Percentiles rank a stretch among this genome's conserved stretches.
Conservation (phyloP, 2,329 filamentous ascomycete genomes). For the Pseudocercospora macadamiae region DNA sequence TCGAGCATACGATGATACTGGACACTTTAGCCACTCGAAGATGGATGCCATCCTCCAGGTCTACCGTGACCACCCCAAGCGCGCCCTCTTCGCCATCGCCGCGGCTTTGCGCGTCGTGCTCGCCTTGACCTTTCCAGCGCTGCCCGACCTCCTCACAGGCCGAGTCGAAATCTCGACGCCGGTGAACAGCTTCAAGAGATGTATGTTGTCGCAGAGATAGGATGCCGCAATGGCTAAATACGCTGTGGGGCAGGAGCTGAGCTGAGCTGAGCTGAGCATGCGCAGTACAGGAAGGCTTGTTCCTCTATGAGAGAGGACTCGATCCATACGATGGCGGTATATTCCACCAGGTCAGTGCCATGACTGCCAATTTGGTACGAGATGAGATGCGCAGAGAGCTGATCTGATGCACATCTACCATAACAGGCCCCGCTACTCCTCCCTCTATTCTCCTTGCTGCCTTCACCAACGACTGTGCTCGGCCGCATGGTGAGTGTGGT, state of each 20-base stretch:
- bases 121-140: slow-evolving; percentile 76
- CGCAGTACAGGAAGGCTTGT: slow-evolving; percentile 91
- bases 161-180: slow-evolving; percentile 97
- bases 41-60: slow-evolving; percentile 32
- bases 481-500: slow-evolving; percentile 65
- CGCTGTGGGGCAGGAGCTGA: slow-evolving; percentile 37
- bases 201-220: slow-evolving; percentile 56
- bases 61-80: slow-evolving; percentile 50
- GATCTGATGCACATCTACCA: too few species aligned
- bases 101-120: slow-evolving; percentile 78
- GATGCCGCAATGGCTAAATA: slow-evolving; percentile 16
- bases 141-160: slow-evolving; percentile 83
- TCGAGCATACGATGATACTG: slow-evolving; percentile 20
- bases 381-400: too few species aligned
- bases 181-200: slow-evolving; percentile 95
- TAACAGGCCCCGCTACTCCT: slow-evolving; percentile 89
- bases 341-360: slow-evolving; percentile 62
- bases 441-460: slow-evolving; percentile 86
- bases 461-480: slow-evolving; percentile 62
- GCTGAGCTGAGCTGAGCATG: slow-evolving; percentile 11
- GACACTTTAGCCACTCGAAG: slow-evolving; percentile 8
- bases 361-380: too few species aligned
- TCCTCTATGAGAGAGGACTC: slow-evolving; percentile 93
- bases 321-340: slow-evolving; percentile 96
- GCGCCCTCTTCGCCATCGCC: slow-evolving; percentile 73